Percentiles rank a stretch among this genome's conserved stretches.
These are phyloP conservation scores for Pyricularia pennisetigena DNA, from an alignment of 2,329 filamentous ascomycete genomes.

Conservation along the genomic window DNA sequence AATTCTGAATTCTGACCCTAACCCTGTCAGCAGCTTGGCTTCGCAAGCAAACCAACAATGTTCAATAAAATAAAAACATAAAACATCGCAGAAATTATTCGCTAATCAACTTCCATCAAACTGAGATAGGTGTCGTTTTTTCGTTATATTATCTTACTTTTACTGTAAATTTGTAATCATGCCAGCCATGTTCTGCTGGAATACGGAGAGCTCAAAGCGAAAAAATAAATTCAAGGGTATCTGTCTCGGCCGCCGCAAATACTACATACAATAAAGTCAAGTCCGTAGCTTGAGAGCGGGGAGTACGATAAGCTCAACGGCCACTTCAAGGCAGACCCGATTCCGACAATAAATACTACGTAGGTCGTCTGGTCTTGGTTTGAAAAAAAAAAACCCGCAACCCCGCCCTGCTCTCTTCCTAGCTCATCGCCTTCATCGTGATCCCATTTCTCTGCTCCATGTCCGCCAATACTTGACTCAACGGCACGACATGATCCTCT, in stretches of 20 bases:
- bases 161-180: background rate
- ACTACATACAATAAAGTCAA: background rate
- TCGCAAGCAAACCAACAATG: background rate
- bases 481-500: background rate
- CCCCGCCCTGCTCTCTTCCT: background rate
- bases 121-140: no score
- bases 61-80: no score
- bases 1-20: background rate
- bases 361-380: background rate
- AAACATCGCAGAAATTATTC: no score
- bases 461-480: background rate
- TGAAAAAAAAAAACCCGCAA: no score
- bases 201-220: no score
- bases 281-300: background rate
- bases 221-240: background rate
- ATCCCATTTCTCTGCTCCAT: background rate
- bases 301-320: background rate
- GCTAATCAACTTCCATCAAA: background rate
- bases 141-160: background rate
- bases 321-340: background rate
- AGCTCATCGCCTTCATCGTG: background rate
- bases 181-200: background rate
- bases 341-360: background rate
- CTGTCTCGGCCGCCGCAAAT: background rate
- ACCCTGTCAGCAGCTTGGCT: background rate